Percentiles rank a stretch among this genome's conserved stretches.
phyloP scores from a whole-genome alignment of 352 stramenopile genomes.

The Lagenidium giganteum region DNA sequence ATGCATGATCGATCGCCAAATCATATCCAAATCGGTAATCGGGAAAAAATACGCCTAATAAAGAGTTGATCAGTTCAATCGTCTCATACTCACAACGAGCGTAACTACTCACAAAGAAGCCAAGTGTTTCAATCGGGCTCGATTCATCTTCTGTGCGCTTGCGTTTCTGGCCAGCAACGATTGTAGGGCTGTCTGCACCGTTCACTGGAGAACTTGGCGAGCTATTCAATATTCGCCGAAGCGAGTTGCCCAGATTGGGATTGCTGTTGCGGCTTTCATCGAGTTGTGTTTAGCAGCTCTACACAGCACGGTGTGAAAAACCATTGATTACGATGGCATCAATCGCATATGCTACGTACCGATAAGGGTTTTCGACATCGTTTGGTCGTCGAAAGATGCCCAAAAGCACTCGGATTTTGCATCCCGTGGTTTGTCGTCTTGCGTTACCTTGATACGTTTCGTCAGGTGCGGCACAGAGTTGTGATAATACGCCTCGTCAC shows the following conservation, averaged over 20 bases:
- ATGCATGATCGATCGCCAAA: conserved; percentile 35
- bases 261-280: conserved; percentile 33
- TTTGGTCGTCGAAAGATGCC: conserved; percentile 52
- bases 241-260: background rate
- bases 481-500: conserved; percentile 39
- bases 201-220: conserved; percentile 5
- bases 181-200: background rate
- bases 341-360: conserved; percentile 19
- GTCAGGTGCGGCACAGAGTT: conserved; percentile 30
- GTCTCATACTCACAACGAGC: conserved; percentile 3
- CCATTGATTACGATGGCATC: background rate
- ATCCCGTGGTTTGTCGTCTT: conserved; percentile 10
- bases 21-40: conserved; percentile 32
- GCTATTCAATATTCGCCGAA: conserved; percentile 12
- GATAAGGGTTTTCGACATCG: conserved; percentile 72
- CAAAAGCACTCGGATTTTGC: conserved; percentile 51
- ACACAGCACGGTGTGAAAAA: background rate
- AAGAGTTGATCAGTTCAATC: background rate
- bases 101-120: conserved; percentile 22
- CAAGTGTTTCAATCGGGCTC: background rate
- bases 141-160: conserved; percentile 14
- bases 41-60: conserved; percentile 35
- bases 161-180: conserved; percentile 17
- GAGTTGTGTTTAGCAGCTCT: conserved; percentile 72
- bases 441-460: conserved; percentile 49